Evolutionary conservation across 768 basidiomycete species (phyloP).

Genomic region (Hemileccinum impolitum): DNA sequence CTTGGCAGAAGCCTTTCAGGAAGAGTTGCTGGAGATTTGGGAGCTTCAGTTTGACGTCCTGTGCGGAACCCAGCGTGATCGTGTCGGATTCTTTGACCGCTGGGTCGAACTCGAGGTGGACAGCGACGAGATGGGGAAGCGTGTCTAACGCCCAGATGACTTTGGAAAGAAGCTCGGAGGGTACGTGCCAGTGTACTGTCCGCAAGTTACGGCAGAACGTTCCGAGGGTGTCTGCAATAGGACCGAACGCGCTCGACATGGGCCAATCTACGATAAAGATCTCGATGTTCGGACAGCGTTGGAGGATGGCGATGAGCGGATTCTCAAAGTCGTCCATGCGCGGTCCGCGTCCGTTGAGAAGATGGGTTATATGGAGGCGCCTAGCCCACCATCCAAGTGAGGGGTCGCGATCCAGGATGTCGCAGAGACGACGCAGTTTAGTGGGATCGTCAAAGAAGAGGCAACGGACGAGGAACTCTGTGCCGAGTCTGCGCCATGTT

Average conservation of each 20-base stretch:
- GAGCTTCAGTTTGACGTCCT: constrained; percentile 50
- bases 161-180: constrained; percentile 52
- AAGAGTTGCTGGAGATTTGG: constrained; percentile 60
- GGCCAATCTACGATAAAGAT: constrained; percentile 70
- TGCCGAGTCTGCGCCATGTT: constrained; percentile 57
- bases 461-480: constrained; percentile 65
- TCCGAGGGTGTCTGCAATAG: constrained; percentile 62
- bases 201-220: constrained; percentile 50
- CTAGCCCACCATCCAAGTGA: constrained; percentile 69
- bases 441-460: constrained; percentile 63
- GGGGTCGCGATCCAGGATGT: constrained; percentile 47
- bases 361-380: constrained; percentile 65
- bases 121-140: constrained; percentile 53
- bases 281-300: constrained; percentile 68
- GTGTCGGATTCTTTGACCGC: constrained; percentile 37
- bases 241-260: constrained; percentile 54
- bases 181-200: constrained; percentile 60
- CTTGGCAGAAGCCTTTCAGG: constrained; percentile 55
- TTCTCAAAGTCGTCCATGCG: constrained; percentile 49
- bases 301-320: constrained; percentile 55
- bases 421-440: constrained; percentile 50
- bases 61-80: constrained; percentile 58
- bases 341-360: constrained; percentile 38
- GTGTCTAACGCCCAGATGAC: constrained; percentile 71
- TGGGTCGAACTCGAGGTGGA: constrained; percentile 49